A percentile compares a stretch with the other conserved stretches of the same genome.
Conservation (phyloP, 768 basidiomycete genomes). For the Lentinus brumalis region DNA sequence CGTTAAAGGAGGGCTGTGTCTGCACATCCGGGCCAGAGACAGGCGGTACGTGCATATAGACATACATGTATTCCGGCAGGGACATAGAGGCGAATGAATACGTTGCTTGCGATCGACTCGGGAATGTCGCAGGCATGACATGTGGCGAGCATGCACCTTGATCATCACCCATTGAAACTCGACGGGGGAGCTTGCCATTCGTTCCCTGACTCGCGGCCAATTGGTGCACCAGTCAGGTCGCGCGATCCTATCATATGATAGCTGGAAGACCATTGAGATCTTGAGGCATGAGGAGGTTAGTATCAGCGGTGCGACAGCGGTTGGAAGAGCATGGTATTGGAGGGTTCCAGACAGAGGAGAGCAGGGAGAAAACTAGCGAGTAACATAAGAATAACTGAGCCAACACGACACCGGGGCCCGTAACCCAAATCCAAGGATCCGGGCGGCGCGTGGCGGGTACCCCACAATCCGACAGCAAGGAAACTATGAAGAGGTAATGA, state of each 20-base stretch:
- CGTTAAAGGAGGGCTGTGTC: no score
- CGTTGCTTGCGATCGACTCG: neutral
- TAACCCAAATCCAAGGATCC: slow-evolving; percentile 7
- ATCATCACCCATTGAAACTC: neutral
- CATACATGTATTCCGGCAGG: no score
- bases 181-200: neutral
- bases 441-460: neutral
- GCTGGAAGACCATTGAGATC: neutral
- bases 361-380: neutral
- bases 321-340: neutral
- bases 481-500: slow-evolving; percentile 21
- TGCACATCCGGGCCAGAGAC: no score
- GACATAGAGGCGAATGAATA: no score
- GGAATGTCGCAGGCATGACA: neutral
- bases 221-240: neutral
- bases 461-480: slow-evolving; percentile 13
- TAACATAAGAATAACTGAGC: slow-evolving; percentile 12
- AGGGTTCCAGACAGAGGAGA: neutral
- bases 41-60: no score
- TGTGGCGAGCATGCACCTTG: neutral
- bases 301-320: neutral
- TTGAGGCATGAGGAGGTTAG: neutral
- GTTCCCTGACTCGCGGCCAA: neutral
- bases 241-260: no score
- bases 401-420: slow-evolving; percentile 5